Evolutionary conservation across 2,329 filamentous ascomycete species (phyloP), one percentile per base, ranked within the genome.

Genomic region (Massarina eburnea): DNA sequence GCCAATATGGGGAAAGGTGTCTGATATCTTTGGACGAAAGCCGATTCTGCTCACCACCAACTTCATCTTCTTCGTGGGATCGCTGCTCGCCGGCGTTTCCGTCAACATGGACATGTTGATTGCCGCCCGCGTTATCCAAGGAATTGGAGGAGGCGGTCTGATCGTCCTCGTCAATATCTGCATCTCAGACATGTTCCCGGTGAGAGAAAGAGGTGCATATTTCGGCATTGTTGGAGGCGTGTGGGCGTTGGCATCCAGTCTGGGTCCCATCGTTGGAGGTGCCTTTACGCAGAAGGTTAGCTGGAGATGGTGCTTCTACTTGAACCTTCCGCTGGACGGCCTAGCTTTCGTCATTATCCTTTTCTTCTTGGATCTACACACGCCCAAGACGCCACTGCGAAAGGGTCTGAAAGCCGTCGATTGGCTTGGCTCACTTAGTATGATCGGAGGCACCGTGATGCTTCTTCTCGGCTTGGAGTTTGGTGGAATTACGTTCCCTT

Each of bases 391-490:
- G 1, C 80, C 83, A 0, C 66, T 88, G 2, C 68, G 73, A 47
- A 72, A 80, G 30, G 86, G 86, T 0, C 69, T 89, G 8, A 80
- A 80, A 49, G 81, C 81, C 0, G 82, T 86, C 49, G 83, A 85
- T 66, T 86, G 83, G 83, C 56, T 80, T 5, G 88, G 87, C 1
- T 82, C 80, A 1, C 43, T 86, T 9, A 73, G 80, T 22, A 82
- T 95, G 63, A 80, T 91, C 19, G 87, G 86, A 33, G 89, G 86
- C 17, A 91, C 88, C 0, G 76, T 95, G 17, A 92, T 95, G 88
- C 77, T 95, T 54, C 81, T 96, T 3, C 82, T 96, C 33, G 91
- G 90, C 0, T 80, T 96, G 9, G 86, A 95, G 62, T 89, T 92
- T 51, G 91, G 91, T 43, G 91, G 89, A 39, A 80, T 90, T 12